A percentile compares a stretch with the other conserved stretches of the same genome.
Evolutionary conservation across 176 grass and related monocot genomes (phyloP).

Genomic region (Areca catechu): DNA sequence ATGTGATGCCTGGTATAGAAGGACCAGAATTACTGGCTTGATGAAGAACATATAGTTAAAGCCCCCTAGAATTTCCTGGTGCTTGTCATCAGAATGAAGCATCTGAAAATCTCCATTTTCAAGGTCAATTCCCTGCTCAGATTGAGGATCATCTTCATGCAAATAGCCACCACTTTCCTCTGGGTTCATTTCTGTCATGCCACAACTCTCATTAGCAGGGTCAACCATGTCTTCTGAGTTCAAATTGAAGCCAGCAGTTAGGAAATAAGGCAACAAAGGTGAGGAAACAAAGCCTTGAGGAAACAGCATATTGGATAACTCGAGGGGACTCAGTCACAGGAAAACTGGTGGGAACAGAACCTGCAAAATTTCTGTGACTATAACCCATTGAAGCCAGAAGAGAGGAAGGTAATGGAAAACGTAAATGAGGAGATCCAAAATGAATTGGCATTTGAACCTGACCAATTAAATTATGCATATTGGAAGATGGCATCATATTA

Average conservation of each 20-base stretch:
- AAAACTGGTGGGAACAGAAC: constrained; percentile 43
- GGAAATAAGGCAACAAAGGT: constrained; percentile 45
- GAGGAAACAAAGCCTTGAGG: constrained; percentile 37
- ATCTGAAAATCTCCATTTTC: constrained; percentile 34
- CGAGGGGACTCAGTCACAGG: constrained; percentile 35
- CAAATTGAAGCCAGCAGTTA: constrained; percentile 27
- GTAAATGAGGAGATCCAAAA: constrained; percentile 32
- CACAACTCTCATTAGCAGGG: constrained; percentile 24
- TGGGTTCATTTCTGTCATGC: constrained; percentile 27
- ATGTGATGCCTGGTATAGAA: constrained; percentile 30
- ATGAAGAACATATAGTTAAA: constrained; percentile 14
- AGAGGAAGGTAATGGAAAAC: constrained; percentile 29
- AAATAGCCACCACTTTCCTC: constrained; percentile 24
- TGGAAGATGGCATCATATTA: constrained; percentile 62
- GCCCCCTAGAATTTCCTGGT: constrained; percentile 24
- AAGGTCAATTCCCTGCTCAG: constrained; percentile 29
- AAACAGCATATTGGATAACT: constrained; percentile 52
- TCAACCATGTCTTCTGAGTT: constrained; percentile 35
- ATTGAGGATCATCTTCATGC: constrained; percentile 29
- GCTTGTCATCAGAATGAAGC: constrained; percentile 36
- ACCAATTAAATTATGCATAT: constrained; percentile 59
- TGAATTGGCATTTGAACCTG: constrained; percentile 56
- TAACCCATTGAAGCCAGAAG: constrained; percentile 39
- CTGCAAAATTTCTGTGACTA: constrained; percentile 42
- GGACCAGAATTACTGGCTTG: constrained; percentile 6